These are phyloP conservation scores for Millerozyma acaciae DNA, from an alignment of 805 yeast genomes.

Conservation along the genomic window DNA sequence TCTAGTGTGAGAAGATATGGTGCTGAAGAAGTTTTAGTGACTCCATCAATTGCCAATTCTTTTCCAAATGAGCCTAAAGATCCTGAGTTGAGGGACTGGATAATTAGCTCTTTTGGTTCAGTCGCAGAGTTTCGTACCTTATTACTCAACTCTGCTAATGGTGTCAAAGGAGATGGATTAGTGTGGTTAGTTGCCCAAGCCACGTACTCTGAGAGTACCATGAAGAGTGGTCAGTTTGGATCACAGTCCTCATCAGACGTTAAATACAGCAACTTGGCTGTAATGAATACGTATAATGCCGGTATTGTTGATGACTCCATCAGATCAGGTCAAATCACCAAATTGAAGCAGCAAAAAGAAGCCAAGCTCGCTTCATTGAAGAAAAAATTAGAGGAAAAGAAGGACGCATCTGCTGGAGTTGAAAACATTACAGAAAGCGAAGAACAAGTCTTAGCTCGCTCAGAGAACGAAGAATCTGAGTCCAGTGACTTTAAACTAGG, in stretches of 20 bases:
- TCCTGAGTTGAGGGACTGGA: slow-evolving; percentile 41
- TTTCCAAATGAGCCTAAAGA: slow-evolving; percentile 33
- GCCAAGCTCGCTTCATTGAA: slow-evolving; percentile 26
- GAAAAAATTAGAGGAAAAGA: slow-evolving; percentile 21
- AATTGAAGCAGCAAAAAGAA: slow-evolving; percentile 34
- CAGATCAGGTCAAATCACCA: slow-evolving; percentile 48
- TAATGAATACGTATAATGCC: slow-evolving; percentile 82
- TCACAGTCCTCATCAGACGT: slow-evolving; percentile 12
- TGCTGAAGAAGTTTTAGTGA: slow-evolving; percentile 35
- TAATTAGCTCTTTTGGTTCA: slow-evolving; percentile 68
- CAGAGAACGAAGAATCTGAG: slow-evolving; percentile 6
- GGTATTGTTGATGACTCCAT: slow-evolving; percentile 74
- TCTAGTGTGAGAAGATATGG: slow-evolving; percentile 16
- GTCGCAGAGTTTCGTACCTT: slow-evolving; percentile 70
- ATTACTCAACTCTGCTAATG: slow-evolving; percentile 61
- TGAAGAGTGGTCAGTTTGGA: slow-evolving; percentile 12
- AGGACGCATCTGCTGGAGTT: slow-evolving; percentile 12
- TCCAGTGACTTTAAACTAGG: slow-evolving; percentile 26
- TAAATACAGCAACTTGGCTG: slow-evolving; percentile 46
- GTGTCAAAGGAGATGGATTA: slow-evolving; percentile 84
- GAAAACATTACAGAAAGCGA: slow-evolving; percentile 9
- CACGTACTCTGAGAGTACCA: slow-evolving; percentile 24
- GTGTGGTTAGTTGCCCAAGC: slow-evolving; percentile 81
- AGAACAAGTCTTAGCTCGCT: slow-evolving; percentile 8
- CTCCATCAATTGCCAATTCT: slow-evolving; percentile 37